These are phyloP conservation scores for Gossypium gossypioides DNA, from an alignment of 441 rosid species.

Conservation along the genomic window DNA sequence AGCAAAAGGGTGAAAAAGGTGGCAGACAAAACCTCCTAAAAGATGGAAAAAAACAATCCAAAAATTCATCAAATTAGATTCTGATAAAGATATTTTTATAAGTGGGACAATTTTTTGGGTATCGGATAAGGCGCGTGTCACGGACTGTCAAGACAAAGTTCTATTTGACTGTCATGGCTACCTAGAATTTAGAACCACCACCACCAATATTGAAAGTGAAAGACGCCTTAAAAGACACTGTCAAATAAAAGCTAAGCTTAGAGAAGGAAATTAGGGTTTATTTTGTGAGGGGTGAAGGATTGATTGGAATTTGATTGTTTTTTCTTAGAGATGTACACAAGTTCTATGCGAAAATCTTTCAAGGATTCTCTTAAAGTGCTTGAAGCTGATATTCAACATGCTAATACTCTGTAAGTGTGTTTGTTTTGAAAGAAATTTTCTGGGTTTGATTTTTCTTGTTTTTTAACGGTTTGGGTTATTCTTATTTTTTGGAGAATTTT, in stretches of 20 bases:
- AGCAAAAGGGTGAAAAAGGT: not conserved
- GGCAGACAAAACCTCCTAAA: not conserved
- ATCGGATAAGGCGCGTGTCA: not conserved
- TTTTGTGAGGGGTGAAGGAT: not conserved
- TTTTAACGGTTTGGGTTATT: not conserved
- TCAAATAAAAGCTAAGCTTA: not conserved
- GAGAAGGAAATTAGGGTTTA: not conserved
- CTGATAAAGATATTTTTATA: not conserved
- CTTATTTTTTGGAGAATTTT: not conserved
- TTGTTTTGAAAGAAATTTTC: not conserved
- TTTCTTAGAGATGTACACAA: constrained; percentile 32
- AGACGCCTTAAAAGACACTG: not conserved
- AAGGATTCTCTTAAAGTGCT: constrained; percentile 42
- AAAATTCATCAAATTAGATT: not conserved
- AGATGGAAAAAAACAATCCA: not conserved
- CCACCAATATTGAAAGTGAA: not conserved
- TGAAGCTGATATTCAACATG: constrained; percentile 46
- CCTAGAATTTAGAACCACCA: no score
- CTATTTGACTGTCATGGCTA: no score
- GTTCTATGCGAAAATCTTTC: constrained; percentile 44
- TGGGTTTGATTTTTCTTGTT: not conserved
- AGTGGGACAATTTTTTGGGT: not conserved
- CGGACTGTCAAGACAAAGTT: not conserved
- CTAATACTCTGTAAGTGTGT: constrained; percentile 33
- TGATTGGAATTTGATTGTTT: not conserved